Evolutionary conservation across 164 flowering plant species (phyloP).

Genomic region (Vitis labrusca): DNA sequence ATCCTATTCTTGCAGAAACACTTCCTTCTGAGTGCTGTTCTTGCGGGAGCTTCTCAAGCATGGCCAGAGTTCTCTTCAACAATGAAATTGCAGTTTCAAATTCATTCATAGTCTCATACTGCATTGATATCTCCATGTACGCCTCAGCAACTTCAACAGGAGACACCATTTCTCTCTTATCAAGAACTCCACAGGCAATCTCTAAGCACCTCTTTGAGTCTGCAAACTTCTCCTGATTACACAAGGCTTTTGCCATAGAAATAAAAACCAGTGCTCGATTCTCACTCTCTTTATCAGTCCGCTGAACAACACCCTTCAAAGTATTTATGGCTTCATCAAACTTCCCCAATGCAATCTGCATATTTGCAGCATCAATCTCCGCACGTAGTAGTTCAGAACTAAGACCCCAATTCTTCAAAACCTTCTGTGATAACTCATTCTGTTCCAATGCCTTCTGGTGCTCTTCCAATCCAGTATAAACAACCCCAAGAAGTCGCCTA

Average conservation of each 20-base stretch:
- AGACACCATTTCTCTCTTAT: conserved; percentile 52
- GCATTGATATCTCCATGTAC: conserved; percentile 75
- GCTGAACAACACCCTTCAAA: conserved; percentile 61
- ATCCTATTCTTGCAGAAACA: conserved; percentile 78
- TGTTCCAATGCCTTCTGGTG: conserved; percentile 85
- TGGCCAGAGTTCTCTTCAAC: conserved; percentile 57
- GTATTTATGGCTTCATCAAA: conserved; percentile 67
- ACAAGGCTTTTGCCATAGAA: conserved; percentile 80
- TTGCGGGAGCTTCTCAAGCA: conserved; percentile 77
- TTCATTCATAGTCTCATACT: conserved; percentile 81
- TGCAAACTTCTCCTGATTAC: conserved; percentile 58
- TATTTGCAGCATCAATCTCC: conserved; percentile 87
- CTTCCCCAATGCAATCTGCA: conserved; percentile 82
- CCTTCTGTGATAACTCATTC: conserved; percentile 65
- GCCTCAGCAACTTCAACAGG: conserved; percentile 79
- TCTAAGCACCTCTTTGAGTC: conserved; percentile 76
- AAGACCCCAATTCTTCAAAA: conserved; percentile 77
- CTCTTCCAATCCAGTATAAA: conserved; percentile 84
- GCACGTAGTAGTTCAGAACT: conserved; percentile 72
- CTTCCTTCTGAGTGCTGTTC: conserved; percentile 85
- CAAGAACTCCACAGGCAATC: conserved; percentile 69
- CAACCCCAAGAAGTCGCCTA: conserved; percentile 76
- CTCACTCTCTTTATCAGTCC: conserved; percentile 79
- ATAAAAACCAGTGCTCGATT: conserved; percentile 65
- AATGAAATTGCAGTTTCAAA: conserved; percentile 80